These are phyloP conservation scores for Brettanomyces custersianus DNA, from an alignment of 805 yeast species.

Conservation along the genomic window DNA sequence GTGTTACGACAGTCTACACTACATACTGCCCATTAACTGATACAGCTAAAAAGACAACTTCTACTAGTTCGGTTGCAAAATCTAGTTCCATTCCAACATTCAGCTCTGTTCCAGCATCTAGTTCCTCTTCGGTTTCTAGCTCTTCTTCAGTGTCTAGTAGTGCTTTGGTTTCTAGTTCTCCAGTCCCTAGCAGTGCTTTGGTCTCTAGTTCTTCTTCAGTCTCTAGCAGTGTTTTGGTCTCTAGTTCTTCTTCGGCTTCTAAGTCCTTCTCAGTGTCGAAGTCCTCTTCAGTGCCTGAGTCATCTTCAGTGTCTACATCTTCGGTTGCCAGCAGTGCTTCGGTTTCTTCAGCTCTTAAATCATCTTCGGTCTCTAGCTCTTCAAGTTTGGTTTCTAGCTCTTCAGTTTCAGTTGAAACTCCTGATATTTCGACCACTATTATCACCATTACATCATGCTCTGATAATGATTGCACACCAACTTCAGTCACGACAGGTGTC, in stretches of 20 bases:
- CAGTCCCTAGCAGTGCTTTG: constrained; percentile 3
- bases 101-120: constrained; percentile 8
- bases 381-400: constrained; percentile 2
- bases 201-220: constrained; percentile 2
- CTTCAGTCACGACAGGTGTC: constrained; percentile 17
- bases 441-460: constrained; percentile 12
- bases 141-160: constrained; percentile 2
- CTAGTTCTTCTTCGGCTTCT: no score
- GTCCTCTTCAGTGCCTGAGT: constrained; percentile 3
- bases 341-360: constrained; percentile 2
- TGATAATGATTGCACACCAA: constrained; percentile 19
- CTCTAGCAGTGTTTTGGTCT: constrained; percentile 1
- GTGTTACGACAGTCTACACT: constrained; percentile 28
- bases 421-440: constrained; percentile 21
- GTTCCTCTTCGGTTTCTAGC: constrained; percentile 3
- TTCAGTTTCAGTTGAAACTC: background rate
- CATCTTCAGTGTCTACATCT: constrained; percentile 1
- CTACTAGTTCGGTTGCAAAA: constrained; percentile 1
- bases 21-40: constrained; percentile 27
- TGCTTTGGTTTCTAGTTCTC: background rate
- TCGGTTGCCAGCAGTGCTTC: constrained; percentile 1
- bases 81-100: no score
- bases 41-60: background rate
- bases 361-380: constrained; percentile 2
- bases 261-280: constrained; percentile 8